phyloP scores from a whole-genome alignment of 441 rosid genomes.

The Geranium incanum region DNA sequence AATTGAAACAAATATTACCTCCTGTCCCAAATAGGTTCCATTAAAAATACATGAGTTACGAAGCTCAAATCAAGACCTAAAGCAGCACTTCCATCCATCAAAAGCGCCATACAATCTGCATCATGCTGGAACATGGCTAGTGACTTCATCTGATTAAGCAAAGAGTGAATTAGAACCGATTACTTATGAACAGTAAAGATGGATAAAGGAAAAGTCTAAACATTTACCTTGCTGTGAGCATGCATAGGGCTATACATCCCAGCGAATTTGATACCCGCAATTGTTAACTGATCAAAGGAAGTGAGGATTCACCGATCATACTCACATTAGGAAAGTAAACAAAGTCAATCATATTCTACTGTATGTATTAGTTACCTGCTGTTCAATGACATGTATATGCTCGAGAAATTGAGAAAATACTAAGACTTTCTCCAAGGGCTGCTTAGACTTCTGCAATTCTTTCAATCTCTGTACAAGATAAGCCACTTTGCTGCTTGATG shows the following conservation, averaged over 20 bases:
- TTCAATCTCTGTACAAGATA: conserved; percentile 70
- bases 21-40: conserved; percentile 99
- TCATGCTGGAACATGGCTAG: conserved; percentile 67
- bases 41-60: conserved; percentile 72
- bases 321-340: conserved; percentile 10
- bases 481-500: conserved; percentile 85
- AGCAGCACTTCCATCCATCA: conserved; percentile 98
- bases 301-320: conserved; percentile 12
- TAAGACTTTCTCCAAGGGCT: conserved; percentile 57
- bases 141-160: conserved; percentile 54
- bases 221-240: conserved; percentile 58
- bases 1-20: conserved; percentile 37
- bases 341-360: not conserved
- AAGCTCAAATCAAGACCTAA: conserved; percentile 96
- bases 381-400: conserved; percentile 83
- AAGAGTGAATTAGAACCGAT: not conserved
- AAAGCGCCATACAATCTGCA: conserved; percentile 65
- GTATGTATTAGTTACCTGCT: conserved; percentile 55
- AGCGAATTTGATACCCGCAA: conserved; percentile 74
- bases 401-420: conserved; percentile 95
- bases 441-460: conserved; percentile 46
- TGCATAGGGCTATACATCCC: conserved; percentile 89
- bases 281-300: conserved; percentile 44
- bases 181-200: not conserved
- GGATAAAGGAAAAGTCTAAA: conserved; percentile 3